These are phyloP conservation scores for Aeschynomene evenia DNA, from an alignment of 306 rosid species.

Conservation along the genomic window DNA sequence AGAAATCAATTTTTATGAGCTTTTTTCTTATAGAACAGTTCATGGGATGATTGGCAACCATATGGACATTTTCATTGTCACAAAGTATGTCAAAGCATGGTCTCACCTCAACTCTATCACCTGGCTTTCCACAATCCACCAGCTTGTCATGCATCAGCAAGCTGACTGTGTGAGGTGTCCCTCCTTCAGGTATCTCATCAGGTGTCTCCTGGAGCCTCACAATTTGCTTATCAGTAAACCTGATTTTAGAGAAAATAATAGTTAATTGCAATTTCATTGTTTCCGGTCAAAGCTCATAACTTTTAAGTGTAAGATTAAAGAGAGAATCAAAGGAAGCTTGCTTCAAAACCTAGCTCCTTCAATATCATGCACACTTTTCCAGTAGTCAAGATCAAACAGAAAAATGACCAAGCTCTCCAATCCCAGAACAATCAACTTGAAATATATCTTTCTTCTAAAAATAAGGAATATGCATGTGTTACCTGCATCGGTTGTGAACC, in stretches of 20 bases:
- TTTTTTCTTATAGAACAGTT: conserved; percentile 3
- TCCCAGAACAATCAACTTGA: background rate
- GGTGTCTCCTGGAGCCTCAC: conserved; percentile 99
- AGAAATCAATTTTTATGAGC: conserved; percentile 12
- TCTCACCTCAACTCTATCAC: conserved; percentile 94
- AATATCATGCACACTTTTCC: background rate
- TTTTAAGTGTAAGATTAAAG: background rate
- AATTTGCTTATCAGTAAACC: conserved; percentile 94
- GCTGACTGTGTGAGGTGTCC: conserved; percentile 97
- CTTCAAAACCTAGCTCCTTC: conserved; percentile 1
- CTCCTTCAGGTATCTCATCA: conserved; percentile 97
- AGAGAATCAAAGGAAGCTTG: conserved; percentile 8
- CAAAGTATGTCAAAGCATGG: conserved; percentile 5
- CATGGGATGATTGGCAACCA: conserved; percentile 19
- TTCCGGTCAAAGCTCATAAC: background rate
- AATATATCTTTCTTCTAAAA: background rate
- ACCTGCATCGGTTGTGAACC: conserved; percentile 97
- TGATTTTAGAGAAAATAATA: conserved; percentile 33
- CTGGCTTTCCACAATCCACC: conserved; percentile 94
- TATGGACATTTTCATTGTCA: conserved; percentile 1
- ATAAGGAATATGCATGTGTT: background rate
- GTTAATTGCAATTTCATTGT: conserved; percentile 7
- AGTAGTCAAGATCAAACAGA: background rate
- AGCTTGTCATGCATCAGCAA: conserved; percentile 93
- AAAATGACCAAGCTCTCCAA: background rate